Evolutionary conservation across 306 rosid species (phyloP).

Genomic region (Bauhinia variegata): DNA sequence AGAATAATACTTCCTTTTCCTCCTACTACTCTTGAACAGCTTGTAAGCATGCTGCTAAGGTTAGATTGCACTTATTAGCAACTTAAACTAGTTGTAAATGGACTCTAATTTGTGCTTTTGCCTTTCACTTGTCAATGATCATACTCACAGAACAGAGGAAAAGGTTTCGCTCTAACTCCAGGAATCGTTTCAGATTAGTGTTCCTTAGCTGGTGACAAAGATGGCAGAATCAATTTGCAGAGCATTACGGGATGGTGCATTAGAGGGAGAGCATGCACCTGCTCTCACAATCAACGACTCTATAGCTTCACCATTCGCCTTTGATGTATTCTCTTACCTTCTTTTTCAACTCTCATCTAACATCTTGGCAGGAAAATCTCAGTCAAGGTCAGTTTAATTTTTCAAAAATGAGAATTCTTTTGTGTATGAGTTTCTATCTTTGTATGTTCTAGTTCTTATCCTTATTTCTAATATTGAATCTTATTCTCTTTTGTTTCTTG

Average conservation of each 20-base stretch:
- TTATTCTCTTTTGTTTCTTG: neutral
- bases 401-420: neutral
- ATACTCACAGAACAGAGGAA: neutral
- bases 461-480: conserved; percentile 10
- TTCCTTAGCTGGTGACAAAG: neutral
- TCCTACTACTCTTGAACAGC: neutral
- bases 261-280: conserved; percentile 87
- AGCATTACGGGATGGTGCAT: conserved; percentile 72
- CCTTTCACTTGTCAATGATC: neutral
- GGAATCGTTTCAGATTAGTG: neutral
- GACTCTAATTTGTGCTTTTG: neutral
- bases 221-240: conserved; percentile 83
- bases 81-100: neutral
- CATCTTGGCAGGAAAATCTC: conserved; percentile 66
- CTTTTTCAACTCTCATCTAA: conserved; percentile 65
- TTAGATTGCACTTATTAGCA: neutral
- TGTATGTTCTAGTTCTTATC: neutral
- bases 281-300: conserved; percentile 79
- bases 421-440: neutral
- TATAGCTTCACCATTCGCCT: conserved; percentile 65
- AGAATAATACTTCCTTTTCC: neutral
- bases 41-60: conserved; percentile 1
- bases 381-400: conserved; percentile 62
- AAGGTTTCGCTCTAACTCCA: neutral
- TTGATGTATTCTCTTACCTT: conserved; percentile 59